Conservation (phyloP, 2,329 filamentous ascomycete genomes). For the Bipolaris oryzae region DNA sequence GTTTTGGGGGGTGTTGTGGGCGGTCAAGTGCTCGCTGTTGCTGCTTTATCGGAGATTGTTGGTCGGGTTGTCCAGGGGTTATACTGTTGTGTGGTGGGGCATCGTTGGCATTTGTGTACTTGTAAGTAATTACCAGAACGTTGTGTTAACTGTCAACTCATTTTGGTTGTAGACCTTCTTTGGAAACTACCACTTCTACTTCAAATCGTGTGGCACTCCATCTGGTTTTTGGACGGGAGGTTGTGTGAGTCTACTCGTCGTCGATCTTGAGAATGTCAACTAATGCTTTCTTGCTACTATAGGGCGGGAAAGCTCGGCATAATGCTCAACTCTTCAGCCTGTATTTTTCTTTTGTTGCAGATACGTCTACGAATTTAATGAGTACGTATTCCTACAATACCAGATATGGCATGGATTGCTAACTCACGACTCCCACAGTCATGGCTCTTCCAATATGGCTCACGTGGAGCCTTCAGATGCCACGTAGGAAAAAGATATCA, state of each 20-base stretch:
- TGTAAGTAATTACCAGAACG: neutral
- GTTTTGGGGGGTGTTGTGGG: constrained; percentile 16
- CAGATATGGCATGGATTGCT: neutral
- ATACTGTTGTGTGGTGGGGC: constrained; percentile 45
- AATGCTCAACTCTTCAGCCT: constrained; percentile 29
- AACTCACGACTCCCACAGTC: constrained; percentile 24
- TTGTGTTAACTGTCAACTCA: constrained; percentile 20
- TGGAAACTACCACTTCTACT: constrained; percentile 25
- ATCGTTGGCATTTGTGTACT: constrained; percentile 36
- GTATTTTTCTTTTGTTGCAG: constrained; percentile 43
- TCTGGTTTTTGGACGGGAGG: constrained; percentile 20
- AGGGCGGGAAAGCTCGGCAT: constrained; percentile 4
- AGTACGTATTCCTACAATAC: constrained; percentile 21
- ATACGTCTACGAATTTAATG: constrained; percentile 44
- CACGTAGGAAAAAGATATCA: constrained; percentile 38
- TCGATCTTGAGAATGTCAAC: neutral
- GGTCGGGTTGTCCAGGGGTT: constrained; percentile 26
- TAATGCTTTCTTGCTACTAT: neutral
- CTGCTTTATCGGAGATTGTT: constrained; percentile 45
- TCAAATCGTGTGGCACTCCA: constrained; percentile 26
- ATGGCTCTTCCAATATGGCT: constrained; percentile 47
- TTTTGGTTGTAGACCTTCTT: constrained; percentile 34
- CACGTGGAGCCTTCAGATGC: constrained; percentile 48
- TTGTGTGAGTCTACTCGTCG: constrained; percentile 6
- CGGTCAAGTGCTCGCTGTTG: constrained; percentile 25